Evolutionary conservation across 768 basidiomycete species (phyloP), one percentile per base, ranked within the genome.

Genomic region (Leccinum rimulosum): DNA sequence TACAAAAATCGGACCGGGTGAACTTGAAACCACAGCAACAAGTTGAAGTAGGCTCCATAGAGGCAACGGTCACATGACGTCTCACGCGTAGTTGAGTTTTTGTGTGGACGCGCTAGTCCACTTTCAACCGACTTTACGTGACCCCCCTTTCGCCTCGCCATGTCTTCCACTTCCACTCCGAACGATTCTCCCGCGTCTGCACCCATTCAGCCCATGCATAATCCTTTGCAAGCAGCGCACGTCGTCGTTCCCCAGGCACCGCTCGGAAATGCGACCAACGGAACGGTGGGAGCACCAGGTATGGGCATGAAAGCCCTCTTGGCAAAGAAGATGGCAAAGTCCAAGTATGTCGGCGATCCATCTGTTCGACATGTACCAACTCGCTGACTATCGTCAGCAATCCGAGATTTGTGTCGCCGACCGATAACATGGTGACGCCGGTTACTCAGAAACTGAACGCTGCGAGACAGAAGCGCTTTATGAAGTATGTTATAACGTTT

Each of bases 371-470:
- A 4, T 36, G 31, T 28, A 45, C 45, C 30, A 2, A 55, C 36
- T 35, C 52, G 36, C 57, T 61, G 66, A 65, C 54, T 38, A 17
- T 60, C 15, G 15, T 31, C 70, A 94, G 93, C 72, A 97, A 97
- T 73, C 89, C 92, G 22, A 85, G 84, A 35, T 93, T 84, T 69
- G 79, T 95, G 68, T 98, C 96, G 17, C 96, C 96, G 3, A 97
- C 96, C 9, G 96, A 99, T 74, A 92, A 90, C 70, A 80, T 98
- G 74, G 85, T 98, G 81, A 96, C 94, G 3, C 96, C 96, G 3
- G 86, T 86, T 71, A 91, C 95, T 6, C 89, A 95, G 75, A 98
- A 98, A 74, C 82, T 98, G 54, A 89, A 80, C 52, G 91, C 90
- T 17, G 89, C 89, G 3, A 95, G 86, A 82, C 95, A 96, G 82